Percentiles rank a stretch among this genome's conserved stretches.
Conservation (phyloP, 495 filamentous ascomycete genomes). For the Talaromyces adpressus region DNA sequence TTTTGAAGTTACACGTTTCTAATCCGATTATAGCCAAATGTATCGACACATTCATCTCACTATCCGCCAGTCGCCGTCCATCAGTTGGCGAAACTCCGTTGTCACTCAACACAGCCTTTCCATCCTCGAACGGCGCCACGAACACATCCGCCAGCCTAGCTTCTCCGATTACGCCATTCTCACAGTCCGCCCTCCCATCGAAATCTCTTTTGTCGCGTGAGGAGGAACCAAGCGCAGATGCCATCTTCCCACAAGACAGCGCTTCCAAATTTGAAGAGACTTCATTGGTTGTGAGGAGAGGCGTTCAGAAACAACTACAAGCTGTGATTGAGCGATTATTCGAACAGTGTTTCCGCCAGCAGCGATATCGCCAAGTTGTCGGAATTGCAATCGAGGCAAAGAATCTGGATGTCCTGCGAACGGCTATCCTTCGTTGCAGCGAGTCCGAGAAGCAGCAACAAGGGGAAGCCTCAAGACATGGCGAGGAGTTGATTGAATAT, state of each 20-base stretch:
- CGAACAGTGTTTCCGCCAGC: conserved; percentile 79
- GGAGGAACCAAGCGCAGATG: conserved; percentile 55
- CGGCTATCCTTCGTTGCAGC: conserved; percentile 74
- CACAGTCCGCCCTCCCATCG: conserved; percentile 80
- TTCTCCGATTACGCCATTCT: conserved; percentile 89
- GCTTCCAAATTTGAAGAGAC: conserved; percentile 46
- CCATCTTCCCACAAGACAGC: conserved; percentile 45
- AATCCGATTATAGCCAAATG: conserved; percentile 61
- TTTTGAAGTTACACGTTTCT: conserved; percentile 25
- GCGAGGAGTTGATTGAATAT: conserved; percentile 95
- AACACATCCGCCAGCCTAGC: conserved; percentile 65
- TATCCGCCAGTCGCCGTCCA: conserved; percentile 64
- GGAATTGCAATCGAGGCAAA: conserved; percentile 96
- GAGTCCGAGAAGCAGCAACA: conserved; percentile 69
- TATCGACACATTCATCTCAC: conserved; percentile 92
- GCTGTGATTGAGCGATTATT: conserved; percentile 81
- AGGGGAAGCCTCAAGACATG: conserved; percentile 49
- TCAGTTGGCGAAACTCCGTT: conserved; percentile 50
- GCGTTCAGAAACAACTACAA: conserved; percentile 67
- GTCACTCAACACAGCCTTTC: conserved; percentile 65
- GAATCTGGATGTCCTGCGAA: conserved; percentile 81
- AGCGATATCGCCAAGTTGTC: conserved; percentile 93
- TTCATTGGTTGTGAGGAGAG: conserved; percentile 45
- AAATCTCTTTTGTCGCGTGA: conserved; percentile 87
- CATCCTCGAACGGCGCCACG: conserved; percentile 51